Conservation (phyloP, 768 basidiomycete genomes). For the Boletus sp. region DNA sequence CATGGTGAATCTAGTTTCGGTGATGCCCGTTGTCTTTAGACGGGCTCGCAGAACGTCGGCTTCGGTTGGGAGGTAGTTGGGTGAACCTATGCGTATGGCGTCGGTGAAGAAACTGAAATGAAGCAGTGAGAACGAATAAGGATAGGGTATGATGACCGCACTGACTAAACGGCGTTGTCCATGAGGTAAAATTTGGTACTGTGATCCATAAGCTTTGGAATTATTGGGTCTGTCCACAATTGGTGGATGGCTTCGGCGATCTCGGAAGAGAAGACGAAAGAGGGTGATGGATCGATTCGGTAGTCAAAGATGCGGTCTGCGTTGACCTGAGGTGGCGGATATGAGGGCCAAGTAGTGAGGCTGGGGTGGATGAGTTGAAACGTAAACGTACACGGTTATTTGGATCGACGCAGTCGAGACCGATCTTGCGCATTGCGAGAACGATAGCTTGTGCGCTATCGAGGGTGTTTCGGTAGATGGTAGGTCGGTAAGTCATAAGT, state of each 20-base stretch:
- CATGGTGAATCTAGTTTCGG: conserved; percentile 79
- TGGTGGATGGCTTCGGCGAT: conserved; percentile 67
- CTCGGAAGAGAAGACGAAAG: conserved; percentile 52
- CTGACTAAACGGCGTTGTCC: conserved; percentile 91
- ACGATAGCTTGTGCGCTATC: conserved; percentile 88
- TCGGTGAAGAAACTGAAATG: conserved; percentile 77
- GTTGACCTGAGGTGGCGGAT: conserved; percentile 34
- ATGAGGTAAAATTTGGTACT: conserved; percentile 84
- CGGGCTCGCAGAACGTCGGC: conserved; percentile 86
- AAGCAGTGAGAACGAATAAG: neutral
- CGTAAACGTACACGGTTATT: conserved; percentile 49
- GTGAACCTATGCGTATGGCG: conserved; percentile 75
- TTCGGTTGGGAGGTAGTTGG: conserved; percentile 81
- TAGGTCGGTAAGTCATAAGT: conserved; percentile 68
- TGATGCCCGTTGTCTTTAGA: conserved; percentile 86
- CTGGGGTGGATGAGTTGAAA: rapidly evolving
- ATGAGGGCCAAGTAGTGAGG: neutral
- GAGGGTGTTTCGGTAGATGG: conserved; percentile 82
- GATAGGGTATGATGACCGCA: conserved; percentile 9
- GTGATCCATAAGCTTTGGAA: conserved; percentile 50
- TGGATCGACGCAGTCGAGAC: conserved; percentile 68
- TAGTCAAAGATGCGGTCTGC: conserved; percentile 64
- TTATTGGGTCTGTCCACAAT: conserved; percentile 68
- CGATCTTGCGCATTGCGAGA: conserved; percentile 81
- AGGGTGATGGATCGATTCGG: conserved; percentile 38